Evolutionary conservation across 2,329 filamentous ascomycete genomes (phyloP).

Genomic region (Pestalotiopsis sp.): DNA sequence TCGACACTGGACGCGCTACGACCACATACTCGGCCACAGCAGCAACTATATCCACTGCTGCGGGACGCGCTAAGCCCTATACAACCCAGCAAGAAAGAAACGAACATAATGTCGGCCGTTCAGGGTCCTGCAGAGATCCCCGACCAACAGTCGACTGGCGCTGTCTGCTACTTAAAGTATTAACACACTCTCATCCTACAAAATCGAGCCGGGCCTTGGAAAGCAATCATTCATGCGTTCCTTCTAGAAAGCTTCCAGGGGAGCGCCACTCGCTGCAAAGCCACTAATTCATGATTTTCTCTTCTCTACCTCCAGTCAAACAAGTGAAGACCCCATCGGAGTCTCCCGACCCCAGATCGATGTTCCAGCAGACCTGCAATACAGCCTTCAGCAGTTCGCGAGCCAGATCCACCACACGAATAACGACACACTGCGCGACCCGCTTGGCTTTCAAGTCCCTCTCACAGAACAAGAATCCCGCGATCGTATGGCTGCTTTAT

Average conservation of each 20-base stretch:
- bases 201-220: neutral
- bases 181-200: neutral
- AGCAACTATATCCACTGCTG: neutral
- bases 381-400: neutral
- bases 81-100: neutral
- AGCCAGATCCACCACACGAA: neutral
- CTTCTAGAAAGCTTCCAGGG: neutral
- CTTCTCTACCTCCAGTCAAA: neutral
- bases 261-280: neutral
- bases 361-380: slow-evolving; percentile 1
- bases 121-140: neutral
- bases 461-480: neutral
- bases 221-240: neutral
- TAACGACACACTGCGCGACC: neutral
- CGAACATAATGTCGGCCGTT: neutral
- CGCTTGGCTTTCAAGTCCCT: neutral
- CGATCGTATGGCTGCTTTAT: neutral
- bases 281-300: neutral
- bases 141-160: neutral
- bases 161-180: slow-evolving; percentile 9
- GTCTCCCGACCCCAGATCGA: neutral
- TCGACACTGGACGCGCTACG: neutral
- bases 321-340: neutral
- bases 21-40: too few relatives aligned
- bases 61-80: neutral